phyloP scores from a whole-genome alignment of 768 basidiomycete genomes.

The Daedaleopsis nitida region DNA sequence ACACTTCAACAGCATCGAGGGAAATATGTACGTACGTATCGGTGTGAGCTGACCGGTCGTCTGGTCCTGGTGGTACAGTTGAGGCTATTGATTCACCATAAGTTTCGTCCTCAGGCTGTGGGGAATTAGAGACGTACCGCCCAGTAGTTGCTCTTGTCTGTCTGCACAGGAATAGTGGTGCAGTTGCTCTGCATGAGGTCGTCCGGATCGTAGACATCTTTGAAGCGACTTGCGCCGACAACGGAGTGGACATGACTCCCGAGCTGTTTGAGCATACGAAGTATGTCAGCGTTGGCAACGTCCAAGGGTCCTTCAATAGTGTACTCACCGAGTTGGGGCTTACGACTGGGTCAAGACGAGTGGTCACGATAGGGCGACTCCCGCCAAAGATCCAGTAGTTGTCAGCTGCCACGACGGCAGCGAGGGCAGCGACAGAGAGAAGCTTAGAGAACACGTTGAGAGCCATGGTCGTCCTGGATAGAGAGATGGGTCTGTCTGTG shows the following conservation, averaged over 20 bases:
- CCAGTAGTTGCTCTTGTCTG: slow-evolving; percentile 29
- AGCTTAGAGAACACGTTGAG: slow-evolving; percentile 8
- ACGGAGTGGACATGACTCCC: slow-evolving; percentile 21
- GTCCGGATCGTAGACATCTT: slow-evolving; percentile 14
- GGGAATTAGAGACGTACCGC: slow-evolving; percentile 11
- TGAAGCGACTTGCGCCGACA: slow-evolving; percentile 19
- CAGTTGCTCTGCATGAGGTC: slow-evolving; percentile 19
- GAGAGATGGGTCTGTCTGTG: neutral
- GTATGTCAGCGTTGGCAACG: neutral
- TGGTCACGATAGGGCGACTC: slow-evolving; percentile 11
- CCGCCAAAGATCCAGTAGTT: slow-evolving; percentile 20
- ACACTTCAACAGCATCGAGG: neutral
- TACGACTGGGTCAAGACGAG: slow-evolving; percentile 19
- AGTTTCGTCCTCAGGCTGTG: too few species aligned
- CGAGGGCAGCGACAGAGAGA: slow-evolving; percentile 12
- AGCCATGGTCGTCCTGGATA: neutral
- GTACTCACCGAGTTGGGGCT: slow-evolving; percentile 9
- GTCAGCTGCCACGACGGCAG: slow-evolving; percentile 7
- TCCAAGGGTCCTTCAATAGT: neutral
- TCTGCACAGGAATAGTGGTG: slow-evolving; percentile 20
- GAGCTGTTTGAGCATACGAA: neutral
- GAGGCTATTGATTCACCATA: slow-evolving; percentile 13
- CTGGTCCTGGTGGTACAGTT: slow-evolving; percentile 24
- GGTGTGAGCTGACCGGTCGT: slow-evolving; percentile 16
- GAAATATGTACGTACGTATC: slow-evolving; percentile 15